A percentile compares a stretch with the other conserved stretches of the same genome.
phyloP scores from a whole-genome alignment of 1,284 basidiomycete species.

The Trametes polyzona region DNA sequence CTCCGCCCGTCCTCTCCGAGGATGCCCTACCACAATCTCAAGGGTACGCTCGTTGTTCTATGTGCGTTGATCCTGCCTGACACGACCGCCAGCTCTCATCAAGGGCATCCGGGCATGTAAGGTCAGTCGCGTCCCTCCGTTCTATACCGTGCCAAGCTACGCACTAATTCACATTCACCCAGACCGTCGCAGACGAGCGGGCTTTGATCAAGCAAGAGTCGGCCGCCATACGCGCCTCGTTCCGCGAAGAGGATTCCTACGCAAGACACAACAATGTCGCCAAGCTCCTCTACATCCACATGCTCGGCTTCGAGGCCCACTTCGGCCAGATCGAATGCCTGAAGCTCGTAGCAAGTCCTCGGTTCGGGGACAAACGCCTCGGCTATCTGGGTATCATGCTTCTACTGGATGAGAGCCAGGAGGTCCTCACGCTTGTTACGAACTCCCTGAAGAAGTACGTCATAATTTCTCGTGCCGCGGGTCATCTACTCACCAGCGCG shows the following conservation, averaged over 20 bases:
- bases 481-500: constrained; percentile 6
- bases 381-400: constrained; percentile 99
- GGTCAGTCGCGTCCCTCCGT: constrained; percentile 46
- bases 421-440: constrained; percentile 96
- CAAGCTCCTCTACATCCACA: constrained; percentile 99
- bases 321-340: constrained; percentile 99
- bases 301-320: constrained; percentile 99
- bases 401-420: constrained; percentile 96
- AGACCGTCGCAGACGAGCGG: constrained; percentile 99
- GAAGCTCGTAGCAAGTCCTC: constrained; percentile 97
- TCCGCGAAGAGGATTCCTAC: constrained; percentile 96
- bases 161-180: constrained; percentile 30
- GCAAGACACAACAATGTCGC: constrained; percentile 97
- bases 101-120: constrained; percentile 95
- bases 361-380: constrained; percentile 96
- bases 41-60: constrained; percentile 56
- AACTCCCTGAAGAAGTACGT: constrained; percentile 98
- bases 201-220: constrained; percentile 98
- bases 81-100: constrained; percentile 72
- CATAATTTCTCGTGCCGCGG: background rate
- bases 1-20: constrained; percentile 9
- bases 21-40: constrained; percentile 92
- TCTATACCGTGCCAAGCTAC: constrained; percentile 24
- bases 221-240: constrained; percentile 95
- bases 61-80: constrained; percentile 8